A percentile compares a stretch with the other conserved stretches of the same genome.
phyloP scores from a whole-genome alignment of 1,284 basidiomycete species.

The Schizophyllum amplum region DNA sequence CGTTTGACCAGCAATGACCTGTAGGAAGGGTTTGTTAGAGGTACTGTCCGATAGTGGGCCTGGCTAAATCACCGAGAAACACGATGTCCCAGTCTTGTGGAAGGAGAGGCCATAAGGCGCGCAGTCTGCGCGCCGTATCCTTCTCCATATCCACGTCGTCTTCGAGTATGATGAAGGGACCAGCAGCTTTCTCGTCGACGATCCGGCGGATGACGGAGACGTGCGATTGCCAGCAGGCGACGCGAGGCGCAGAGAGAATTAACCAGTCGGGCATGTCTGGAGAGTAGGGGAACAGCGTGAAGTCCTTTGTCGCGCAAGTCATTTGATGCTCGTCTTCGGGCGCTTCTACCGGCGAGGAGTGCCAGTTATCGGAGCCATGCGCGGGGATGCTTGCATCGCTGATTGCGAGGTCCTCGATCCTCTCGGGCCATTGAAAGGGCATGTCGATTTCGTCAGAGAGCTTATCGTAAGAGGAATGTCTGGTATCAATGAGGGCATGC shows the following conservation, averaged over 20 bases:
- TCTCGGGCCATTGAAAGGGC: constrained; percentile 38
- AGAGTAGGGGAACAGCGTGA: constrained; percentile 30
- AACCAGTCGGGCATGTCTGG: constrained; percentile 34
- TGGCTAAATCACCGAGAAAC: constrained; percentile 69
- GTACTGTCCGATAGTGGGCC: constrained; percentile 11
- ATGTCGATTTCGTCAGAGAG: constrained; percentile 3
- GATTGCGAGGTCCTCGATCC: constrained; percentile 26
- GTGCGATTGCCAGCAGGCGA: constrained; percentile 76
- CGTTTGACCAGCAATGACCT: constrained; percentile 73
- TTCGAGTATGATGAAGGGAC: constrained; percentile 52
- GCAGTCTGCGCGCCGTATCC: constrained; percentile 46
- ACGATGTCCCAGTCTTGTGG: constrained; percentile 69
- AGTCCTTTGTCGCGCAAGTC: constrained; percentile 42
- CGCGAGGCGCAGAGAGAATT: constrained; percentile 45
- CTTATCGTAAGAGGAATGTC: constrained; percentile 1
- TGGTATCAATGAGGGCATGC: constrained; percentile 4
- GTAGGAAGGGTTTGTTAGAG: constrained; percentile 6
- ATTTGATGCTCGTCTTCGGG: constrained; percentile 22
- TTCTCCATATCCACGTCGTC: constrained; percentile 77
- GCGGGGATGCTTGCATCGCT: constrained; percentile 20
- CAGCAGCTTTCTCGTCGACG: constrained; percentile 19
- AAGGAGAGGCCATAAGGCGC: constrained; percentile 43
- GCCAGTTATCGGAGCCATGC: constrained; percentile 28
- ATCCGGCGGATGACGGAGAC: constrained; percentile 42
- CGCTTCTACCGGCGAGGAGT: constrained; percentile 3